phyloP scores from a whole-genome alignment of 352 stramenopile species.

The Phytophthora nicotianae region DNA sequence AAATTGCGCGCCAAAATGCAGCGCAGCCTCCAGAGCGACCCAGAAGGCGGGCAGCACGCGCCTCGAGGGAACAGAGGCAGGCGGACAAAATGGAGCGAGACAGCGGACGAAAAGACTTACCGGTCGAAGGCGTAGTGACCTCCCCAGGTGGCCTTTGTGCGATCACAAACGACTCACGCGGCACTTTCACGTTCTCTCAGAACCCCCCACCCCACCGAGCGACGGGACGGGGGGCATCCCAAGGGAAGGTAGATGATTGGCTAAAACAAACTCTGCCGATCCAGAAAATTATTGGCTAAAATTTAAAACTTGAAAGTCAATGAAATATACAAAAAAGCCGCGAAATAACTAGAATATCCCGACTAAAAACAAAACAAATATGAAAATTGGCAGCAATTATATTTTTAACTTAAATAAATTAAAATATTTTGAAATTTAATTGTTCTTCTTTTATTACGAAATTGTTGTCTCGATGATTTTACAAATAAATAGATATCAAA shows the following conservation, averaged over 20 bases:
- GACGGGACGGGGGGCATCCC: slow-evolving; percentile 9
- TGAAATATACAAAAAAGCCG: too few relatives aligned
- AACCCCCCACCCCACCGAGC: slow-evolving; percentile 15
- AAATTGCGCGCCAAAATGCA: slow-evolving; percentile 17
- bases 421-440: too few relatives aligned
- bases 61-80: slow-evolving; percentile 23
- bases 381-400: too few relatives aligned
- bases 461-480: too few relatives aligned
- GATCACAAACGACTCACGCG: slow-evolving; percentile 36
- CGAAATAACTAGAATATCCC: too few relatives aligned
- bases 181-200: slow-evolving; percentile 53
- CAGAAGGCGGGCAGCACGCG: slow-evolving; percentile 24
- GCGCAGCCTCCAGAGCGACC: slow-evolving; percentile 26
- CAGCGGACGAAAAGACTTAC: slow-evolving; percentile 27
- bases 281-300: not conserved
- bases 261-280: not conserved
- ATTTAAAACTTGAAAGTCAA: not conserved
- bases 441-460: too few relatives aligned
- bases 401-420: too few relatives aligned
- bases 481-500: too few relatives aligned
- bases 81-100: slow-evolving; percentile 9
- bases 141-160: slow-evolving; percentile 31
- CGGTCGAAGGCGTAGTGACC: slow-evolving; percentile 36
- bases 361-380: too few relatives aligned
- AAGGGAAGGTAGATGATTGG: slow-evolving; percentile 1